Evolutionary conservation across 129 eudicot species (phyloP), one percentile per base, ranked within the genome.

Genomic region (Solidago caesia): DNA sequence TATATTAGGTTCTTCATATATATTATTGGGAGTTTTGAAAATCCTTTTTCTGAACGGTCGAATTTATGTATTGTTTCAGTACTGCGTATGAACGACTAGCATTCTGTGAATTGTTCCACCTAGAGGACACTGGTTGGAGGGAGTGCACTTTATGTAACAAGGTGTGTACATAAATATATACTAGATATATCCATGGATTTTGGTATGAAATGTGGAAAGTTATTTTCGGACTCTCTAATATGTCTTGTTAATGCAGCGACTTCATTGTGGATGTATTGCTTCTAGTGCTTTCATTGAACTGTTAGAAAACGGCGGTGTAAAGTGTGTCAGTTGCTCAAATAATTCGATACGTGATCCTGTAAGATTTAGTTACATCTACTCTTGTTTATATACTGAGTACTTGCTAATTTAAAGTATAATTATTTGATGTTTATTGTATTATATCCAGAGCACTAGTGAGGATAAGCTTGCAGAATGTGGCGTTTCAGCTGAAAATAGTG

Each of bases 231-330:
- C 72, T 53, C 14, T 55, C 49, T 76, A 44, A 80, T 66, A 57
- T 43, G 25, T 58, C 75, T 71, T 74, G 27, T 39, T 61, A 51
- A 59, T 76, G 48, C 91, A 95, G 99, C 88, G 87, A 69, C 96
- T 95, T 33, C 99, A 95, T 80, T 95, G 99, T 85, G 96, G 99
- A 75, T 95, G 97, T 80, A 81, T 95, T 81, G 94, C 99, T 81
- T 95, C 97, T 48, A 85, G 85, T 77, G 81, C 92, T 70, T 85
- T 86, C 71, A 82, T 94, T 13, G 90, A 86, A 84, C 82, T 94
- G 48, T 89, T 91, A 29, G 90, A 90, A 75, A 83, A 83, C 55
- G 93, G 95, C 69, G 96, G 99, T 59, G 89, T 95, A 42, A 85
- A 52, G 64, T 95, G 97, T 73, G 71, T 68, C 59, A 80, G 48